A percentile compares a stretch with the other conserved stretches of the same genome.
These are phyloP conservation scores for Myochromella boudieri DNA, from an alignment of 768 basidiomycete genomes.

Conservation along the genomic window DNA sequence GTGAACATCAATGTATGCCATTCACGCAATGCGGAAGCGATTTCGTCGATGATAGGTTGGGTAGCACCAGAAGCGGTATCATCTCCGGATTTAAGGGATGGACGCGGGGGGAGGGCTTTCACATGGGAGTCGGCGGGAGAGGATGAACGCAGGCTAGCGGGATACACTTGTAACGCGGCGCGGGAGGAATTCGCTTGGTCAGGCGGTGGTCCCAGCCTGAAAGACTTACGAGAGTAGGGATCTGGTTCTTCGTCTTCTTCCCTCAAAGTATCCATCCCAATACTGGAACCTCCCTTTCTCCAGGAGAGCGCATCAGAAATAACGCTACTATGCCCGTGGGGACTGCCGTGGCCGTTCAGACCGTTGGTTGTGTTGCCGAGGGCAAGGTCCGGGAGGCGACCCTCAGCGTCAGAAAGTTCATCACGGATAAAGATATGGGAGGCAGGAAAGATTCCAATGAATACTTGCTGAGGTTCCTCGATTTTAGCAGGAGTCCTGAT, in stretches of 20 bases:
- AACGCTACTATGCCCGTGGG: slow-evolving; percentile 34
- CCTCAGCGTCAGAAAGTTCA: slow-evolving; percentile 85
- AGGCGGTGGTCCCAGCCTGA: slow-evolving; percentile 71
- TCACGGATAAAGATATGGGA: slow-evolving; percentile 87
- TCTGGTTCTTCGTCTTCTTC: slow-evolving; percentile 63
- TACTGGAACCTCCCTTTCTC: slow-evolving; percentile 42
- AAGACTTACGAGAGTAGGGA: slow-evolving; percentile 51
- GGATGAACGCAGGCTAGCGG: slow-evolving; percentile 72
- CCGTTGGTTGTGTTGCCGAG: slow-evolving; percentile 33
- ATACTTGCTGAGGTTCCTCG: slow-evolving; percentile 83
- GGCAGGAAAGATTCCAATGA: slow-evolving; percentile 92
- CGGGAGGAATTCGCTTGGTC: slow-evolving; percentile 75
- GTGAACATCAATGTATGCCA: slow-evolving; percentile 93
- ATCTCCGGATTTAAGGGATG: slow-evolving; percentile 92
- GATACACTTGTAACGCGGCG: slow-evolving; percentile 70
- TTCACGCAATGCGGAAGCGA: slow-evolving; percentile 93
- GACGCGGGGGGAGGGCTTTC: slow-evolving; percentile 85
- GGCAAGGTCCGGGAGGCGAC: slow-evolving; percentile 76
- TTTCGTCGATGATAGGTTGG: slow-evolving; percentile 96
- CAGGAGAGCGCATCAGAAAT: slow-evolving; percentile 49
- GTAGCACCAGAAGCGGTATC: slow-evolving; percentile 81
- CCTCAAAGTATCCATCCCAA: slow-evolving; percentile 55
- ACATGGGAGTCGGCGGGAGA: slow-evolving; percentile 64
- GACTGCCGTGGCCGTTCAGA: slow-evolving; percentile 27
- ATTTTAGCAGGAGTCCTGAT: slow-evolving; percentile 54